Evolutionary conservation across 2,329 filamentous ascomycete genomes (phyloP).

Genomic region (Zymoseptoria pseudotritici): DNA sequence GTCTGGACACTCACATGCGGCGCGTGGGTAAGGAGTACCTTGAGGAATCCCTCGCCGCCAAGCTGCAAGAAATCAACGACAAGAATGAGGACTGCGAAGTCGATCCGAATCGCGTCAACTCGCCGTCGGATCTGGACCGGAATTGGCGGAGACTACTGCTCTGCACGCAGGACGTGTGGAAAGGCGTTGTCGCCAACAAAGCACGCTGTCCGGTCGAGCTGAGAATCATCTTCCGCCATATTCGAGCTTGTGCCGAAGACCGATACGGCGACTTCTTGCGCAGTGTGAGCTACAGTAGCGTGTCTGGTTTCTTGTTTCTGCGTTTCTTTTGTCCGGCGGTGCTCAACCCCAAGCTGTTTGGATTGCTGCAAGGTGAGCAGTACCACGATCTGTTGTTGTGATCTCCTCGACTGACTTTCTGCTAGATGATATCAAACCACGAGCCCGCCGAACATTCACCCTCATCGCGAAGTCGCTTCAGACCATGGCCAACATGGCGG

Average conservation of each 20-base stretch:
- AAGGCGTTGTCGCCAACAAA: slow-evolving; percentile 69
- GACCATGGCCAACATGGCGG: slow-evolving; percentile 81
- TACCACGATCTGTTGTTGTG: not conserved
- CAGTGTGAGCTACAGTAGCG: slow-evolving; percentile 85
- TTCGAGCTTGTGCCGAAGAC: slow-evolving; percentile 86
- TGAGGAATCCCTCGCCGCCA: slow-evolving; percentile 77
- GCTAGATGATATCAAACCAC: slow-evolving; percentile 70
- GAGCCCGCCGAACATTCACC: slow-evolving; percentile 80
- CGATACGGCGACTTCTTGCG: slow-evolving; percentile 88
- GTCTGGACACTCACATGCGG: slow-evolving; percentile 92
- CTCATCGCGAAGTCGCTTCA: slow-evolving; percentile 89
- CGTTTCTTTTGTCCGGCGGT: slow-evolving; percentile 96
- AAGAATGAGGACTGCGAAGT: slow-evolving; percentile 90
- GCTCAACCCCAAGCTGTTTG: slow-evolving; percentile 88
- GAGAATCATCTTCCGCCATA: slow-evolving; percentile 79
- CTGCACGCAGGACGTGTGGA: slow-evolving; percentile 78
- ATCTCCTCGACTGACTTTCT: slow-evolving; percentile 8
- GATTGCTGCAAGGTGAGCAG: slow-evolving; percentile 60
- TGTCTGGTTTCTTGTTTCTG: slow-evolving; percentile 89
- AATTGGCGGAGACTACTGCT: slow-evolving; percentile 75
- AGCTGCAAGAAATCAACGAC: slow-evolving; percentile 81
- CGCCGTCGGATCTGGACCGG: slow-evolving; percentile 63
- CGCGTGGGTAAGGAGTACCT: slow-evolving; percentile 88
- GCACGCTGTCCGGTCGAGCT: slow-evolving; percentile 71
- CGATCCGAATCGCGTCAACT: slow-evolving; percentile 70